Conservation (phyloP, 768 basidiomycete species). For the Boletus reticulatus region DNA sequence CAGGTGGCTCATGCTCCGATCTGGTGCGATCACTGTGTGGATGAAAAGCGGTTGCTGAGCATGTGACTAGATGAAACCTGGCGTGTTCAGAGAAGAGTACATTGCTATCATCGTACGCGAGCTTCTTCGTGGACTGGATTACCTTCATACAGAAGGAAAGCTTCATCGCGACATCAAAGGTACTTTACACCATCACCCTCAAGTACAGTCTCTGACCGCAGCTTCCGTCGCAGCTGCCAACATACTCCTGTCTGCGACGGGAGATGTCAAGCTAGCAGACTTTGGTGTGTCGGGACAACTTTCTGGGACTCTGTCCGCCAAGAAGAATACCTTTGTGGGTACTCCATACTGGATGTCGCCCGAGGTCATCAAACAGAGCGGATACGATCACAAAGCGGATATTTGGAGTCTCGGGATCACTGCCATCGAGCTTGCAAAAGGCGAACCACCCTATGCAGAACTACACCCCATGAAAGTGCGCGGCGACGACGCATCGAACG, state of each 20-base stretch:
- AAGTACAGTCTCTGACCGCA: neutral
- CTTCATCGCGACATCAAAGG: slow-evolving; percentile 99
- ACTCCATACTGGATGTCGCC: slow-evolving; percentile 99
- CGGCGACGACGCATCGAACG: neutral
- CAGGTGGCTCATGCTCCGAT: slow-evolving; percentile 97
- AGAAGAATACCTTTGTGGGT: slow-evolving; percentile 98
- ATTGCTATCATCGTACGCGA: slow-evolving; percentile 97
- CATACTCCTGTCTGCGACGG: slow-evolving; percentile 86
- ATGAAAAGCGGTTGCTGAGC: slow-evolving; percentile 5
- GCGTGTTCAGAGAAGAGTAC: slow-evolving; percentile 96
- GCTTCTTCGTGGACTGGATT: slow-evolving; percentile 88
- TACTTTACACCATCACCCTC: slow-evolving; percentile 25
- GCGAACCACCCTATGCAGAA: slow-evolving; percentile 97
- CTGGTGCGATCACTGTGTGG: slow-evolving; percentile 53
- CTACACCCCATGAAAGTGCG: slow-evolving; percentile 98
- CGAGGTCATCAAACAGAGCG: slow-evolving; percentile 99
- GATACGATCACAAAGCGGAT: slow-evolving; percentile 98
- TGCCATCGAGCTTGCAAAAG: slow-evolving; percentile 94
- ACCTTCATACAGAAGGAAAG: slow-evolving; percentile 94
- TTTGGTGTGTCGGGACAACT: slow-evolving; percentile 99
- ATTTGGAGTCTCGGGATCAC: slow-evolving; percentile 99
- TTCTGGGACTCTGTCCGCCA: slow-evolving; percentile 86
- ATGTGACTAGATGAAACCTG: slow-evolving; percentile 86
- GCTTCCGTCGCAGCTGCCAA: slow-evolving; percentile 68
- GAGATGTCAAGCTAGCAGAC: slow-evolving; percentile 96